Percentiles rank a stretch among this genome's conserved stretches.
These are phyloP conservation scores for Blepharisma stoltei DNA, from an alignment of 73 alveolate species.

Conservation along the genomic window DNA sequence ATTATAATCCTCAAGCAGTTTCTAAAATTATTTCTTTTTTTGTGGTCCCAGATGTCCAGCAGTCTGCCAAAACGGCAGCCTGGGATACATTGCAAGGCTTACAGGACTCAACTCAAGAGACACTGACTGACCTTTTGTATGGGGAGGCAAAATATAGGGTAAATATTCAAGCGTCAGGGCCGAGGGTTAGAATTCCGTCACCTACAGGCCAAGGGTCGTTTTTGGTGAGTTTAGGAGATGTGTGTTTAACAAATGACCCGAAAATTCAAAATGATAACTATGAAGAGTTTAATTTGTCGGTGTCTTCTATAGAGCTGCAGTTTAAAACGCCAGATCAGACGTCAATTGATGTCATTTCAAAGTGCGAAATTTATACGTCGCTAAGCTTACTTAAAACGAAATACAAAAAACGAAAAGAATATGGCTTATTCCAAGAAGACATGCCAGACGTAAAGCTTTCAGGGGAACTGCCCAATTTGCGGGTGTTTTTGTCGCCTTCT, in stretches of 20 bases:
- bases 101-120: slow-evolving; percentile 3
- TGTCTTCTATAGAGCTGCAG: not conserved
- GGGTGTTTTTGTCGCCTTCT: slow-evolving; percentile 4
- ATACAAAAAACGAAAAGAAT: not conserved
- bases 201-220: slow-evolving; percentile 16
- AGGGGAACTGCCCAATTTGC: not conserved
- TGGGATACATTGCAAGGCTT: slow-evolving; percentile 17
- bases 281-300: not conserved
- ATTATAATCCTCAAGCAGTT: not conserved
- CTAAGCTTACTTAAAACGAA: not conserved
- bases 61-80: slow-evolving; percentile 21
- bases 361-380: not conserved
- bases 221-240: not conserved
- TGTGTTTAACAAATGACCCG: not conserved
- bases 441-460: not conserved
- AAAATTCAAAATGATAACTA: not conserved
- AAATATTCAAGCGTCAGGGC: not conserved
- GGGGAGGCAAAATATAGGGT: not conserved
- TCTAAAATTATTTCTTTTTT: not conserved
- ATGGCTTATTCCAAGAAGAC: not conserved
- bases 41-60: slow-evolving; percentile 14
- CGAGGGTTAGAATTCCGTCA: not conserved
- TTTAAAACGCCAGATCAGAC: not conserved
- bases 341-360: not conserved
- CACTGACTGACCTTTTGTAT: not conserved